A percentile compares a stretch with the other conserved stretches of the same genome.
These are phyloP conservation scores for Colletotrichum echinochloae DNA, from an alignment of 2,329 filamentous ascomycete species.

Conservation along the genomic window DNA sequence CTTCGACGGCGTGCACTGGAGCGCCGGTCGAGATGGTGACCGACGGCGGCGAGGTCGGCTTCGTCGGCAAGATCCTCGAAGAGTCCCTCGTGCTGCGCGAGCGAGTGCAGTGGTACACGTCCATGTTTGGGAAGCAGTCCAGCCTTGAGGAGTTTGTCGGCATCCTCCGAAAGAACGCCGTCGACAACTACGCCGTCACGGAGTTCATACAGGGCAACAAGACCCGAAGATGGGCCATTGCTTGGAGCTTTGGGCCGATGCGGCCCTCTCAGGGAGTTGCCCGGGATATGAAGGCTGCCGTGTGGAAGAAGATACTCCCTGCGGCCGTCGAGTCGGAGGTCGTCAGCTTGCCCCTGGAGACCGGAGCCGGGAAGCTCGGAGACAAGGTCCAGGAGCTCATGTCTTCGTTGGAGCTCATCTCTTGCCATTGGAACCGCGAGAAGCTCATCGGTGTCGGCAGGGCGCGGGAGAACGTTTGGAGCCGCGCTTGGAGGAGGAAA, in stretches of 20 bases:
- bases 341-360: slow-evolving; percentile 58
- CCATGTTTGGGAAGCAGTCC: slow-evolving; percentile 86
- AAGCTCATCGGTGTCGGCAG: slow-evolving; percentile 70
- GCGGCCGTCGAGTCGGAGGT: slow-evolving; percentile 54
- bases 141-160: slow-evolving; percentile 75
- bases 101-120: slow-evolving; percentile 86
- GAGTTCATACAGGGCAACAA: slow-evolving; percentile 82
- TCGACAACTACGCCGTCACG: slow-evolving; percentile 85
- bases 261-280: slow-evolving; percentile 68
- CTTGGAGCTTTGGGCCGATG: slow-evolving; percentile 82
- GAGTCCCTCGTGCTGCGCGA: slow-evolving; percentile 73
- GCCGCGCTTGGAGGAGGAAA: slow-evolving; percentile 76
- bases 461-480: slow-evolving; percentile 81
- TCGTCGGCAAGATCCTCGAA: slow-evolving; percentile 76
- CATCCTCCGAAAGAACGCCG: slow-evolving; percentile 64
- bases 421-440: slow-evolving; percentile 73
- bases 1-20: slow-evolving; percentile 81
- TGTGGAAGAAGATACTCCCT: slow-evolving; percentile 59
- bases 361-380: slow-evolving; percentile 55
- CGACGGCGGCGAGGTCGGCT: slow-evolving; percentile 79
- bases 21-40: slow-evolving; percentile 88
- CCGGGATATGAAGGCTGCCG: slow-evolving; percentile 56
- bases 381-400: slow-evolving; percentile 60
- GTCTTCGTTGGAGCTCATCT: slow-evolving; percentile 65
- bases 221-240: slow-evolving; percentile 88